Conservation (phyloP, 1,284 basidiomycete genomes). For the Megacollybia platyphylla region DNA sequence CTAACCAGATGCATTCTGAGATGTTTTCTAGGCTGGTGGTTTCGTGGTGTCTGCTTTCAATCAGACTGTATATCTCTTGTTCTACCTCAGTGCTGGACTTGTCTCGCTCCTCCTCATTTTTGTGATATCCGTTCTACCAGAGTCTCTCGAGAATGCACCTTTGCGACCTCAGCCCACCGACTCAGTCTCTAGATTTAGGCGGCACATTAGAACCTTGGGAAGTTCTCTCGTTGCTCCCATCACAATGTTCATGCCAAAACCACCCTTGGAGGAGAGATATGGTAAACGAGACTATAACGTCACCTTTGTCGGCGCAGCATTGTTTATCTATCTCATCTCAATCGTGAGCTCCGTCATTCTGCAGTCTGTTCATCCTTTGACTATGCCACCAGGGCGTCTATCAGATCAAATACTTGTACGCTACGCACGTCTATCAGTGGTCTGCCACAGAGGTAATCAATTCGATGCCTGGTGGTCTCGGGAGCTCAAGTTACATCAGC, state of each 20-base stretch:
- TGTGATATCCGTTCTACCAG: constrained; percentile 30
- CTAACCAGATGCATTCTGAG: constrained; percentile 8
- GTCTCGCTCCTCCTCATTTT: constrained; percentile 23
- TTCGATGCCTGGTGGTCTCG: background rate
- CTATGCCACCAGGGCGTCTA: constrained; percentile 26
- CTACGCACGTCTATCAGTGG: constrained; percentile 37
- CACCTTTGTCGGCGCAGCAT: constrained; percentile 26
- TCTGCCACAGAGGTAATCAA: constrained; percentile 25
- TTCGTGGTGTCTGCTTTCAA: constrained; percentile 16
- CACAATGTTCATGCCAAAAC: constrained; percentile 31
- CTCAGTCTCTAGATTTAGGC: constrained; percentile 14
- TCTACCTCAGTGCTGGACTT: constrained; percentile 25
- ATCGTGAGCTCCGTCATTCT: constrained; percentile 17
- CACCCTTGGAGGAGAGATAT: constrained; percentile 16
- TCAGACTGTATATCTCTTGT: constrained; percentile 23
- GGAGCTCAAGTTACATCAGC: constrained; percentile 12
- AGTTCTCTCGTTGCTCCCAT: constrained; percentile 27
- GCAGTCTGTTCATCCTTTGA: background rate
- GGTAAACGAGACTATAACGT: constrained; percentile 30
- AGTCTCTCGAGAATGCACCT: constrained; percentile 20
- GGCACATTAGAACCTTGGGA: constrained; percentile 11
- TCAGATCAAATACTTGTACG: constrained; percentile 39
- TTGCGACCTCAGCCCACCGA: background rate
- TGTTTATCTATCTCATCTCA: constrained; percentile 37
- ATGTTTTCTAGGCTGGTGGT: constrained; percentile 15